Evolutionary conservation across 331 rosid genomes (phyloP).

Genomic region (Quercus phellos): DNA sequence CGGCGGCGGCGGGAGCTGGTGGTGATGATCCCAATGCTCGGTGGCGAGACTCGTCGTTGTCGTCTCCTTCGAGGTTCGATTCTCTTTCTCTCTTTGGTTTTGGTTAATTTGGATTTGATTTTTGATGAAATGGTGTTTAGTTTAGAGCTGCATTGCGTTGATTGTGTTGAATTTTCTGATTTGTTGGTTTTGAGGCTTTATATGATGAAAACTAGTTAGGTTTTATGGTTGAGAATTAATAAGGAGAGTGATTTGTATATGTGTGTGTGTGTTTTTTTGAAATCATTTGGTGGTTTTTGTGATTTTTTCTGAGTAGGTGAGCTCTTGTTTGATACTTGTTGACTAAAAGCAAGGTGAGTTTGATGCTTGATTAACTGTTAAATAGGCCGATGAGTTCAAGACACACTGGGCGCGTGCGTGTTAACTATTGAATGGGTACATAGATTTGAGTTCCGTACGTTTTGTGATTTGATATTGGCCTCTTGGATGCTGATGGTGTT

Average conservation of each 20-base stretch:
- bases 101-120: conserved; percentile 9
- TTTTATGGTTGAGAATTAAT: background rate
- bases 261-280: background rate
- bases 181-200: conserved; percentile 11
- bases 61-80: conserved; percentile 68
- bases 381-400: background rate
- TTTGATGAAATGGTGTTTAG: conserved; percentile 12
- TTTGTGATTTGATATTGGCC: background rate
- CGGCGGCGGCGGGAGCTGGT: too few relatives aligned
- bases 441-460: background rate
- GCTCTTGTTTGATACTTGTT: background rate
- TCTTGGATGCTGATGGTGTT: background rate
- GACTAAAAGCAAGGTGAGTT: background rate
- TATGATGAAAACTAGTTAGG: background rate
- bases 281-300: background rate
- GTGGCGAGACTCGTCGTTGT: conserved; percentile 32
- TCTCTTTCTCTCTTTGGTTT: background rate
- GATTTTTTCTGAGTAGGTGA: background rate
- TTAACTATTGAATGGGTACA: background rate
- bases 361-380: background rate
- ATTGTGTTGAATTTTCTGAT: background rate
- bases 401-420: background rate
- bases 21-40: conserved; percentile 51
- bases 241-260: background rate
- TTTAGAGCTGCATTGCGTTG: conserved; percentile 32